Percentiles rank a stretch among this genome's conserved stretches.
Conservation (phyloP, 257 asterid species). For the Nyctanthes arbortristis region DNA sequence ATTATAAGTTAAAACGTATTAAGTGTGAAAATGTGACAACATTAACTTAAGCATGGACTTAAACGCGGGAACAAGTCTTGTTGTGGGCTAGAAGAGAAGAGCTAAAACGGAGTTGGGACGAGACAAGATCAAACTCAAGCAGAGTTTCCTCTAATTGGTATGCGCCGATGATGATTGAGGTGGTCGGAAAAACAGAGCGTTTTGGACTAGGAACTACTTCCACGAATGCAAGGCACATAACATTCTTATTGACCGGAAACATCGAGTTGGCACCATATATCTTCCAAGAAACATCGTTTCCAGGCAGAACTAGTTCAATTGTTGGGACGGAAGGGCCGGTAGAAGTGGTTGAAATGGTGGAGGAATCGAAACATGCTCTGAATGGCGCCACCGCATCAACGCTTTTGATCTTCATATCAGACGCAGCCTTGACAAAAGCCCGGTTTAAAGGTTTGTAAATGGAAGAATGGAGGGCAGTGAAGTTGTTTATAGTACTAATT, state of each 20-base stretch:
- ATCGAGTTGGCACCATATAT: slow-evolving; percentile 43
- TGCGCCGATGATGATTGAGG: slow-evolving; percentile 42
- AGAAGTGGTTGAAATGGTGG: too few species aligned
- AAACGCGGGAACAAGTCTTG: slow-evolving; percentile 35
- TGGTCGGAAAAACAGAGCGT: slow-evolving; percentile 48
- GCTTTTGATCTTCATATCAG: slow-evolving; percentile 37
- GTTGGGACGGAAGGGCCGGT: too few species aligned
- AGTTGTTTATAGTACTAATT: too few species aligned
- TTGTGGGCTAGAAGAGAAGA: slow-evolving; percentile 35
- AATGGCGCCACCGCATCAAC: slow-evolving; percentile 50
- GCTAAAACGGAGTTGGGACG: too few species aligned
- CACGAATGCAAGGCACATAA: slow-evolving; percentile 51
- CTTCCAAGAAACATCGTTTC: too few species aligned
- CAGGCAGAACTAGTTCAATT: too few species aligned
- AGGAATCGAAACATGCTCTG: slow-evolving; percentile 49
- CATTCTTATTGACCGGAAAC: slow-evolving; percentile 46
- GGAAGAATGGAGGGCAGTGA: slow-evolving; percentile 39
- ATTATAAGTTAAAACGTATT: too few species aligned
- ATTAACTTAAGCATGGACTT: too few species aligned
- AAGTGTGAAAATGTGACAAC: too few species aligned
- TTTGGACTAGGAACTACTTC: slow-evolving; percentile 45
- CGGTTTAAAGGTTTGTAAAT: slow-evolving; percentile 41
- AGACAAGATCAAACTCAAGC: too few species aligned
- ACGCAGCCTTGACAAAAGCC: slow-evolving; percentile 42
- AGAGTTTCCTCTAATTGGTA: slow-evolving; percentile 56